Evolutionary conservation across 2,329 filamentous ascomycete genomes (phyloP).

Genomic region (Bisporella sp.): DNA sequence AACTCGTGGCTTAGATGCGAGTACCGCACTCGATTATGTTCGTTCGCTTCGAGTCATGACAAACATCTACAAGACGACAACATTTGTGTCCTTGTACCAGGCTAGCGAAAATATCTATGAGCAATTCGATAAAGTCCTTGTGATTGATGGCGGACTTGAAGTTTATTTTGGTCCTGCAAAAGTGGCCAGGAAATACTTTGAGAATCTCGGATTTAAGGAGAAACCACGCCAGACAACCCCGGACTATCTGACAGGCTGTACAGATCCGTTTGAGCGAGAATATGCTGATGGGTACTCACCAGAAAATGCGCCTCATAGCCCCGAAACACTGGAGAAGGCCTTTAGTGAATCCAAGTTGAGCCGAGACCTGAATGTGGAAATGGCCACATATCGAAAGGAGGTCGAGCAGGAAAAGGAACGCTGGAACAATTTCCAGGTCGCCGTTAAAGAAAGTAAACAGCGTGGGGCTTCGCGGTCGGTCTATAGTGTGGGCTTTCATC

Average conservation of each 20-base stretch:
- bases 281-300: slow-evolving; percentile 52
- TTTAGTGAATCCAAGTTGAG: no score
- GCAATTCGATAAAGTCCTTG: slow-evolving; percentile 73
- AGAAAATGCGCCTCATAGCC: no score
- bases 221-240: slow-evolving; percentile 57
- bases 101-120: slow-evolving; percentile 64
- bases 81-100: slow-evolving; percentile 62
- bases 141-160: slow-evolving; percentile 67
- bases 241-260: slow-evolving; percentile 71
- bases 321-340: slow-evolving; percentile 54
- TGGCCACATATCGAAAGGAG: no score
- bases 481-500: slow-evolving; percentile 65
- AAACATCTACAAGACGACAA: slow-evolving; percentile 65
- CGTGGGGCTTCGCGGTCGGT: slow-evolving; percentile 56
- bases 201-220: slow-evolving; percentile 54
- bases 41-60: slow-evolving; percentile 67
- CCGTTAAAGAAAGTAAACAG: no score
- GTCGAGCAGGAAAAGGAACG: no score
- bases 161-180: slow-evolving; percentile 57
- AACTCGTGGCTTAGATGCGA: slow-evolving; percentile 72
- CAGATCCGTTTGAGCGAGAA: slow-evolving; percentile 59
- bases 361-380: no score
- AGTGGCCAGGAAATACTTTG: slow-evolving; percentile 58
- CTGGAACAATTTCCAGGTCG: no score
- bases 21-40: slow-evolving; percentile 71